Base-by-base conservation (phyloP, 306 rosid genomes). In the Medicago ruthenica region DNA sequence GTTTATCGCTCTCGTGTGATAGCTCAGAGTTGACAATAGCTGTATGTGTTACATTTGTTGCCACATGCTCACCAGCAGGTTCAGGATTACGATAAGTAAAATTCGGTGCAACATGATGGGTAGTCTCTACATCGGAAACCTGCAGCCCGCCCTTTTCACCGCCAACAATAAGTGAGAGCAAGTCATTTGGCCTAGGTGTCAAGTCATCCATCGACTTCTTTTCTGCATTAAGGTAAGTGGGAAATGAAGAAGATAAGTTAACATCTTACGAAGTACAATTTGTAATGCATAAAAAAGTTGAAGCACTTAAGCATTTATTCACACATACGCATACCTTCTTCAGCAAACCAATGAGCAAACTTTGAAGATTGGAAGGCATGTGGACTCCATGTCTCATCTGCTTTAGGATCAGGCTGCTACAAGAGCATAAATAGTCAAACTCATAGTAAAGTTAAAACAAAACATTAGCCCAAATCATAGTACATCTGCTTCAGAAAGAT, bases 321-420 rank as follows among this genome's bases (percentile, higher is more conserved):
- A 58, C 64, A 58, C 57, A 48, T 7, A n/a, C 16, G 1, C 55
- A 54, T 27, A 96, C 99, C 99, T 85, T 92, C 96, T 86, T 96
- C 94, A 67, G 81, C 73, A 84, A 96, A 96, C 98, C 91, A 96
- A 66, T 61, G 91, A 76, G 98, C 97, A 81, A 96, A 92, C 82
- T 88, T 96, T 34, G 99, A 96, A 79, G 97, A 87, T 24, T 92
- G 91, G 62, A 75, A 70, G 57, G 81, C 78, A 62, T 84, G 88
- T 55, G 91, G 86, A 80, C 86, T 82, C 86, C 78, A 79, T 53
- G 87, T 67, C 70, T 87, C 94, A 22, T 87, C 93, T 70, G 47
- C 90, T 87, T 82, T 81, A 45, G 39, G 67, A 40, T 87, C 91
- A 60, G 81, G 85, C 80, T 82, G 84, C 88, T 84, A 72, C 22